Percentiles rank a stretch among this genome's conserved stretches.
phyloP scores from a whole-genome alignment of 495 filamentous ascomycete species.

The Extremus antarcticus region DNA sequence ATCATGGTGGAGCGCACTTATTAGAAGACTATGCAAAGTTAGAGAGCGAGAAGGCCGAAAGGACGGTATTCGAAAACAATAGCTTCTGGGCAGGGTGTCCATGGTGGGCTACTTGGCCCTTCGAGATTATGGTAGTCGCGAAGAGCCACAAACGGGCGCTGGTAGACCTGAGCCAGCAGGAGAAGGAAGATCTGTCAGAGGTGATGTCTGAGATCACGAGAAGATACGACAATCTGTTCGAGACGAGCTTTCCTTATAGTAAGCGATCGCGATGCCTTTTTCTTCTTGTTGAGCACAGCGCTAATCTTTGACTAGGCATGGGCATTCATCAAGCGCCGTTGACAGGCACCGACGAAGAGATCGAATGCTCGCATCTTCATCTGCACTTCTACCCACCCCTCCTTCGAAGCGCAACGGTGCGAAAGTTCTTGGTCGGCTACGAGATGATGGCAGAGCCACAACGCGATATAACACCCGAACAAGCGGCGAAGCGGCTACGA shows the following conservation, averaged over 20 bases:
- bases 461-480: constrained; percentile 94
- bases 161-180: constrained; percentile 61
- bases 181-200: constrained; percentile 64
- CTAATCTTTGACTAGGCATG: constrained; percentile 29
- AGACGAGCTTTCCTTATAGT: constrained; percentile 94
- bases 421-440: constrained; percentile 92
- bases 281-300: background rate
- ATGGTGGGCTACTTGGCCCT: constrained; percentile 97
- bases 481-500: constrained; percentile 71
- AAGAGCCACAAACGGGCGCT: constrained; percentile 70
- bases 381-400: constrained; percentile 96
- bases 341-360: constrained; percentile 70
- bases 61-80: constrained; percentile 77
- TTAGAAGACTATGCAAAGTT: constrained; percentile 78
- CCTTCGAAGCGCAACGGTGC: constrained; percentile 81
- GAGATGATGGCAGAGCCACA: constrained; percentile 96
- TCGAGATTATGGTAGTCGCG: constrained; percentile 84
- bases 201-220: constrained; percentile 75
- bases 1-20: constrained; percentile 61
- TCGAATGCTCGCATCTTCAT: constrained; percentile 80
- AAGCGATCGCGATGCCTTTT: constrained; percentile 12
- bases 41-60: constrained; percentile 69
- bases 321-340: constrained; percentile 93
- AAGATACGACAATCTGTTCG: constrained; percentile 92
- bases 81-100: constrained; percentile 78